Evolutionary conservation across 2,329 filamentous ascomycete genomes (phyloP).

Genomic region (Aspergillus udagawae): DNA sequence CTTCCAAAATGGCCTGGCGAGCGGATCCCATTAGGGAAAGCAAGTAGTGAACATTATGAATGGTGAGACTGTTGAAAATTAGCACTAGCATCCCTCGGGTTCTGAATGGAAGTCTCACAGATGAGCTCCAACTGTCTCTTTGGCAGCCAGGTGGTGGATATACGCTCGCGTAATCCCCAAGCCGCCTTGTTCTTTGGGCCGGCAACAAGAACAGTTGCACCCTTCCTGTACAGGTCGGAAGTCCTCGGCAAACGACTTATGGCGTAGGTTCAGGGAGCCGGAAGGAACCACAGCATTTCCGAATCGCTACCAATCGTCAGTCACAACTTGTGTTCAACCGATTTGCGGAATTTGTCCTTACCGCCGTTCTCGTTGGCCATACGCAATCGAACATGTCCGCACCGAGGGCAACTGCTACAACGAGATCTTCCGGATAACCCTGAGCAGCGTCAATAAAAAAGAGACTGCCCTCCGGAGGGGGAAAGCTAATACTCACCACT

Average conservation of each 20-base stretch:
- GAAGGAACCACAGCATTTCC: slow-evolving; percentile 83
- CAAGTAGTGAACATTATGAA: slow-evolving; percentile 95
- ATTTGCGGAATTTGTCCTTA: slow-evolving; percentile 32
- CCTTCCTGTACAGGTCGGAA: slow-evolving; percentile 79
- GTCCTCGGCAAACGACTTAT: slow-evolving; percentile 70
- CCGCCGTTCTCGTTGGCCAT: slow-evolving; percentile 92
- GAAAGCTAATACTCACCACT: slow-evolving; percentile 53
- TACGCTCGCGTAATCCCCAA: slow-evolving; percentile 83
- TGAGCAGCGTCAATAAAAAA: slow-evolving; percentile 25
- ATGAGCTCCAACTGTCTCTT: slow-evolving; percentile 90
- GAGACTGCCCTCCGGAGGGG: background rate
- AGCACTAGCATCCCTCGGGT: slow-evolving; percentile 1
- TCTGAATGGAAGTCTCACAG: slow-evolving; percentile 37
- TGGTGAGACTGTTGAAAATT: slow-evolving; percentile 62
- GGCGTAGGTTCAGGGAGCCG: slow-evolving; percentile 81
- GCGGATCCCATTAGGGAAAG: slow-evolving; percentile 74
- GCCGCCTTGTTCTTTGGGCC: slow-evolving; percentile 60
- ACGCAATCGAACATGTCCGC: slow-evolving; percentile 99
- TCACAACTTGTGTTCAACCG: background rate
- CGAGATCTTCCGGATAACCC: slow-evolving; percentile 92
- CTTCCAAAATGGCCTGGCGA: slow-evolving; percentile 74
- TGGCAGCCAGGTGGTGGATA: slow-evolving; percentile 84
- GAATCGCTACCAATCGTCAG: slow-evolving; percentile 57
- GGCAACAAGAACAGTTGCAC: slow-evolving; percentile 77
- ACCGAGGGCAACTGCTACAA: slow-evolving; percentile 88